A percentile compares a stretch with the other conserved stretches of the same genome.
Conservation (phyloP, 139 green algal genomes). For the Chlamydomonas sp. region DNA sequence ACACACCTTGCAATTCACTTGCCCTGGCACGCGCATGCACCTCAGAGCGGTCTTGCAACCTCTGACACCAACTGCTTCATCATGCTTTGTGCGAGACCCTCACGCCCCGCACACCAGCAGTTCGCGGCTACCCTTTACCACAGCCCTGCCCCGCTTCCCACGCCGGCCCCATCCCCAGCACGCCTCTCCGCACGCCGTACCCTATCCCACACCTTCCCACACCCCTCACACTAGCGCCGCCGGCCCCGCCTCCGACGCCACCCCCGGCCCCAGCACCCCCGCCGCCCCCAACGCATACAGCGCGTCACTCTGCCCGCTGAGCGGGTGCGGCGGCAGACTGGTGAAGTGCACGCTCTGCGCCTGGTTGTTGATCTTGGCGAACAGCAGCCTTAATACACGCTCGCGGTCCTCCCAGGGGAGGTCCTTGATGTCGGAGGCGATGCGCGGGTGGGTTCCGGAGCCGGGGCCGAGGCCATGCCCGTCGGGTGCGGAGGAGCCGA, state of each 20-base stretch:
- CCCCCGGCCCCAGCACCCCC: not conserved
- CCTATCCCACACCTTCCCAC: too few species aligned
- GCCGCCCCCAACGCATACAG: not conserved
- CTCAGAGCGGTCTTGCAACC: too few species aligned
- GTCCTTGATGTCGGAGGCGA: constrained; percentile 69
- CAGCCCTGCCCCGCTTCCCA: too few species aligned
- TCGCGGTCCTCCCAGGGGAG: constrained; percentile 89
- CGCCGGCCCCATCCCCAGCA: too few species aligned
- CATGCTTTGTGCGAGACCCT: too few species aligned
- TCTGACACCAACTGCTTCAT: too few species aligned
- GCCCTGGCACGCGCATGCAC: too few species aligned
- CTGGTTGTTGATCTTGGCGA: constrained; percentile 84
- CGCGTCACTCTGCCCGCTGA: not conserved
- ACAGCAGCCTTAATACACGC: constrained; percentile 84
- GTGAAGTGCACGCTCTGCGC: constrained; percentile 62
- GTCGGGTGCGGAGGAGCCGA: not conserved
- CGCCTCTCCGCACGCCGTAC: too few species aligned
- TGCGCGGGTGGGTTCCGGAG: not conserved
- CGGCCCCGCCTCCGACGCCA: constrained; percentile 2
- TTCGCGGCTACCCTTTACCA: too few species aligned
- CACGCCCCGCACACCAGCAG: too few species aligned
- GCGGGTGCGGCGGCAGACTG: constrained; percentile 55
- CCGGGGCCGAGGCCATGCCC: not conserved
- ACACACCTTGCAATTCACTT: too few species aligned
- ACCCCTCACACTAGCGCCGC: not conserved